These are phyloP conservation scores for Kodamaea anthophila DNA, from an alignment of 1,139 yeast genomes.

Conservation along the genomic window DNA sequence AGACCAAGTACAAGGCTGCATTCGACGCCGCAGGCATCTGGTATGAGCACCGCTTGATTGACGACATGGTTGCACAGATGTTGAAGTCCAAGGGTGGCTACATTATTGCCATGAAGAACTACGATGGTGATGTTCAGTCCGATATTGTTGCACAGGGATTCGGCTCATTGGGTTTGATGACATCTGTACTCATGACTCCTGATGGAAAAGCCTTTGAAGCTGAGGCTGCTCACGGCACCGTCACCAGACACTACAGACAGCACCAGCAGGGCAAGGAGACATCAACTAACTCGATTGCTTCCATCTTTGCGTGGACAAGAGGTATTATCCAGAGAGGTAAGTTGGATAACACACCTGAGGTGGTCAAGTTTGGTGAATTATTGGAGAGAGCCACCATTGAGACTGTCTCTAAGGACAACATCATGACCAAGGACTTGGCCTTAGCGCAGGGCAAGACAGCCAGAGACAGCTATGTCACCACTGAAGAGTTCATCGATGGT, in stretches of 20 bases:
- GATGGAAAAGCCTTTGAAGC: conserved; percentile 79
- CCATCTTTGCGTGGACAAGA: conserved; percentile 83
- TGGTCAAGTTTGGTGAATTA: conserved; percentile 57
- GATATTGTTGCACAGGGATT: conserved; percentile 86
- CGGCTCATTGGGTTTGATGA: conserved; percentile 80
- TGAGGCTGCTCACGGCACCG: conserved; percentile 87
- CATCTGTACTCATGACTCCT: conserved; percentile 78
- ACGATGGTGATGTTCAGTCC: conserved; percentile 82
- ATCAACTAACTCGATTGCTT: conserved; percentile 78
- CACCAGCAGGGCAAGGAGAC: conserved; percentile 82
- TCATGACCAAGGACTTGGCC: conserved; percentile 82
- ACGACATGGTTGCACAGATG: conserved; percentile 90
- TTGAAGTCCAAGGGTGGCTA: conserved; percentile 79
- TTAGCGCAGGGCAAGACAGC: conserved; percentile 64
- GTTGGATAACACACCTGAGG: conserved; percentile 66
- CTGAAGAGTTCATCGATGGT: conserved; percentile 69
- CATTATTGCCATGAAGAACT: conserved; percentile 77
- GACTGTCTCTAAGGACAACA: conserved; percentile 66
- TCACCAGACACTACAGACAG: conserved; percentile 80
- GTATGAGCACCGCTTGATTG: conserved; percentile 79
- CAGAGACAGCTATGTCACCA: conserved; percentile 63
- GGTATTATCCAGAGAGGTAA: conserved; percentile 79
- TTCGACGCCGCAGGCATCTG: conserved; percentile 65
- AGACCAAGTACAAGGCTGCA: conserved; percentile 45
- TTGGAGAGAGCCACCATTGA: conserved; percentile 66